A percentile compares a stretch with the other conserved stretches of the same genome.
phyloP scores from a whole-genome alignment of 768 basidiomycete genomes.

The Auriscalpium orientale region DNA sequence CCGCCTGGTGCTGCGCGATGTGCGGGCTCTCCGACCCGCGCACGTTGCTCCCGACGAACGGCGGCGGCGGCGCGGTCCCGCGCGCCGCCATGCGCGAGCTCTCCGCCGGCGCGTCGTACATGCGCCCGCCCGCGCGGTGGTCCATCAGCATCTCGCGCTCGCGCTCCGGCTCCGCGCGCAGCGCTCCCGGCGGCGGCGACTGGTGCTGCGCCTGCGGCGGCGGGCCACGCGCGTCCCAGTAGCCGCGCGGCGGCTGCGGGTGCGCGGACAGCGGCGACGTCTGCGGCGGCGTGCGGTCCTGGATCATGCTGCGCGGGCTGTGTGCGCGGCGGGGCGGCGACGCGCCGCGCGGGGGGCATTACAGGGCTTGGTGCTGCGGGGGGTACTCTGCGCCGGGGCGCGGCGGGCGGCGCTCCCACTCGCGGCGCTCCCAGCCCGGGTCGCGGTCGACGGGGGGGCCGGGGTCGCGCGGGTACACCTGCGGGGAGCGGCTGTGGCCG shows the following conservation, averaged over 20 bases:
- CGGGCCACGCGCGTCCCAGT: slow-evolving; percentile 53
- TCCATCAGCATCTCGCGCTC: not conserved
- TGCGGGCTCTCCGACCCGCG: slow-evolving; percentile 57
- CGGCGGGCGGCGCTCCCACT: slow-evolving; percentile 41
- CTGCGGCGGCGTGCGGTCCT: slow-evolving; percentile 26
- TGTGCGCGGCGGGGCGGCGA: slow-evolving; percentile 26
- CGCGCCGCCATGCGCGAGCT: slow-evolving; percentile 6
- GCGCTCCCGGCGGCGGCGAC: slow-evolving; percentile 16
- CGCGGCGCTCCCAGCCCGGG: slow-evolving; percentile 54
- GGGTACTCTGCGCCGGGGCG: slow-evolving; percentile 24
- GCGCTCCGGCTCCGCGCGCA: slow-evolving; percentile 3
- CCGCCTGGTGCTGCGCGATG: slow-evolving; percentile 22
- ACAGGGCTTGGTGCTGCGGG: slow-evolving; percentile 24
- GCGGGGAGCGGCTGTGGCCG: slow-evolving; percentile 50
- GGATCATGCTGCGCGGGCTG: slow-evolving; percentile 39
- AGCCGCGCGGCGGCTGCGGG: slow-evolving; percentile 30
- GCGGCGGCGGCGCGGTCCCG: slow-evolving; percentile 20
- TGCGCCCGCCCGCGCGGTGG: slow-evolving; percentile 26
- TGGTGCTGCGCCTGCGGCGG: slow-evolving; percentile 27
- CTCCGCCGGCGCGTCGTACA: slow-evolving; percentile 20
- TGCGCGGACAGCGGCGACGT: slow-evolving; percentile 53
- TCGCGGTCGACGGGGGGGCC: slow-evolving; percentile 43
- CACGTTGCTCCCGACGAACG: slow-evolving; percentile 23
- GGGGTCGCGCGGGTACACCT: slow-evolving; percentile 47
- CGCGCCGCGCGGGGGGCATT: slow-evolving; percentile 28